Percentiles rank a stretch among this genome's conserved stretches.
phyloP scores from a whole-genome alignment of 441 rosid genomes.

The Eutrema salsugineum region DNA sequence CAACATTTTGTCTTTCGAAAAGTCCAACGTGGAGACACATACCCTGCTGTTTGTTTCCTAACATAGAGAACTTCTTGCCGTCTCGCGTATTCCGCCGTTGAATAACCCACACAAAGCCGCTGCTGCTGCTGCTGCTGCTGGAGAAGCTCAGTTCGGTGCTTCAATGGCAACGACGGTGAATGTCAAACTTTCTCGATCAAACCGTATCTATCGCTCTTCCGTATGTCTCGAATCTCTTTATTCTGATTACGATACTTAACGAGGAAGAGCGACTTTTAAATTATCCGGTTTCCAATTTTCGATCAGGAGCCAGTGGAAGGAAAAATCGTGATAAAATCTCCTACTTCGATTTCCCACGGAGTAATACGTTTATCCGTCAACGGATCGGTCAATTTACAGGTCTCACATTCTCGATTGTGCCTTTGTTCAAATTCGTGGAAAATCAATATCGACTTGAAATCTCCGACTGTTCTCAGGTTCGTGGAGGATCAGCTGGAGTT shows the following conservation, averaged over 20 bases:
- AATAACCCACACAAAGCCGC: not conserved
- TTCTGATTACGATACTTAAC: not conserved
- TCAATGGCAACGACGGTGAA: conserved; percentile 40
- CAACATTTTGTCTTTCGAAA: no score
- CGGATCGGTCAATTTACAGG: conserved; percentile 81
- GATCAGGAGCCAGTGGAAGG: conserved; percentile 69
- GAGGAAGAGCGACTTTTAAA: not conserved
- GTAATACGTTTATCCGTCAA: conserved; percentile 59
- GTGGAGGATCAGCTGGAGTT: conserved; percentile 91
- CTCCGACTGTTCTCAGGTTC: conserved; percentile 38
- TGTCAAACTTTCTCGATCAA: conserved; percentile 58
- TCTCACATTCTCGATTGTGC: conserved; percentile 16
- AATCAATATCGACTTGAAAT: not conserved
- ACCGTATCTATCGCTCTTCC: conserved; percentile 73
- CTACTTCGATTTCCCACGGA: conserved; percentile 61
- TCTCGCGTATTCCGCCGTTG: no score
- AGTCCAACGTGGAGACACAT: no score
- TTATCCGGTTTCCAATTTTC: not conserved
- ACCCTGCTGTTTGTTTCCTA: no score
- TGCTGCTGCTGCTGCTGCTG: not conserved
- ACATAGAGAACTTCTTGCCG: no score
- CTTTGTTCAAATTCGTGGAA: not conserved
- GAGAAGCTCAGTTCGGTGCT: not conserved
- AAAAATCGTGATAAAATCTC: conserved; percentile 54
- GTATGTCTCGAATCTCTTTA: conserved; percentile 34